A percentile compares a stretch with the other conserved stretches of the same genome.
Evolutionary conservation across 495 filamentous ascomycete genomes (phyloP).

Genomic region (Chaetomium cochliodes): DNA sequence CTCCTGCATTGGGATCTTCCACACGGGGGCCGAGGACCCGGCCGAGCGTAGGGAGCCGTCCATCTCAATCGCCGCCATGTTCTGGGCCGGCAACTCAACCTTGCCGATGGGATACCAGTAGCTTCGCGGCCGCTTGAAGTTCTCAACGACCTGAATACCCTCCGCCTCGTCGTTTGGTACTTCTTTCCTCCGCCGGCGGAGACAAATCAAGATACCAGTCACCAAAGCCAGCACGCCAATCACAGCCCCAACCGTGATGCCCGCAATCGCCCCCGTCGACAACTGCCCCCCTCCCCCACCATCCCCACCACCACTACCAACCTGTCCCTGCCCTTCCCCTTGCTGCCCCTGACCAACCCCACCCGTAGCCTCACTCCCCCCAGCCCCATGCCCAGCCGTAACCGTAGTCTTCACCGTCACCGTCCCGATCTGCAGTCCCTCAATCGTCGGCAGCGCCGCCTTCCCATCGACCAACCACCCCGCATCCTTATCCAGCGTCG

Average conservation of each 20-base stretch:
- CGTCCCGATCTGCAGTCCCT: constrained; percentile 11
- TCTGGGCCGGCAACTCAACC: neutral
- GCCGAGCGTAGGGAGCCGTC: neutral
- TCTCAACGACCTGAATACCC: neutral
- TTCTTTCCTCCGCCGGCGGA: neutral
- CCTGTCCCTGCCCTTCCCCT: neutral
- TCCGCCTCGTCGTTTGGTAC: neutral
- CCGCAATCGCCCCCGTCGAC: constrained; percentile 12
- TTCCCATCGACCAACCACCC: constrained; percentile 17
- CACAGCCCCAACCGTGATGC: constrained; percentile 5
- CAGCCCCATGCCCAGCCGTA: neutral
- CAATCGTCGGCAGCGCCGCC: constrained; percentile 14
- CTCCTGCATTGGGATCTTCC: neutral
- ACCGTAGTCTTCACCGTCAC: constrained; percentile 12
- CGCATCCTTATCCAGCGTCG: neutral
- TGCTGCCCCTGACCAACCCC: neutral
- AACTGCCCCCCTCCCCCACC: neutral
- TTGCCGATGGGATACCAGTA: constrained; percentile 9
- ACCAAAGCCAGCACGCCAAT: neutral
- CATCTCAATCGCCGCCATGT: constrained; percentile 3
- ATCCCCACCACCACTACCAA: neutral
- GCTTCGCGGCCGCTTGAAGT: neutral
- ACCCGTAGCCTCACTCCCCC: neutral
- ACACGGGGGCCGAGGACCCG: neutral
- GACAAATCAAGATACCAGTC: constrained; percentile 13